Evolutionary conservation across 2,329 filamentous ascomycete species (phyloP), one percentile per base, ranked within the genome.

Genomic region (Westerdykella sp.): DNA sequence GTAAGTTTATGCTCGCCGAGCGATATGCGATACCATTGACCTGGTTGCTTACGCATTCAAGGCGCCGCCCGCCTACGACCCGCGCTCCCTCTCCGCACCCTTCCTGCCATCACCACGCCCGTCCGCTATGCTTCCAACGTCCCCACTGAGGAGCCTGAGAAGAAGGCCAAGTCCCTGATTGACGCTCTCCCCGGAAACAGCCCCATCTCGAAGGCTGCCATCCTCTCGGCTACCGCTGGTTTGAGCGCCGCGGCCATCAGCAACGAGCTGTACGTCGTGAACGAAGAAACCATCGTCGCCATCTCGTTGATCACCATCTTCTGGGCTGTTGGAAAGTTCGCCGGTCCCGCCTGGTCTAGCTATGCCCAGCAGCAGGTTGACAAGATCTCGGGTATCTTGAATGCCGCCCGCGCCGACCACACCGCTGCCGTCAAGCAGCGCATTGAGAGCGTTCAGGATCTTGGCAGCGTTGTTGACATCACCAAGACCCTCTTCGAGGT

Each of bases 251-350:
- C 93, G 69, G 93, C 89, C 66, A 89, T 98, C 75, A 94, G 87
- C 83, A 98, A 95, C 76, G 93, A 98, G 81, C 89, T 97, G 78
- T 97, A 96, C 75, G 89, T 98, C 69, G 80, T 98, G 74, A 98
- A 98, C 77, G 93, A 98, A 80, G 93, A 98, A 79, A 86, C 90
- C 53, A 86, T 98, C 68, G 87, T 95, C 66, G 87, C 87, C 56
- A 81, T 98, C 75, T 93, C 86, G 71, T 79, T 98, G 63, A 77
- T 97, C 67, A 88, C 85, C 69, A 87, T 97, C 68, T 98, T 95
- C 85, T 84, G 78, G 66, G 88, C 83, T 51, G 79, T 95, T 62
- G 91, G 87, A 76, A 93, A 94, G 74, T 96, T 88, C 70, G 89
- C 87, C 65, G 93, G 91, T 43, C 93, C 93, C 48, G 77, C 84